These are phyloP conservation scores for Penicillium sp. DNA, from an alignment of 2,329 filamentous ascomycete species.

Conservation along the genomic window DNA sequence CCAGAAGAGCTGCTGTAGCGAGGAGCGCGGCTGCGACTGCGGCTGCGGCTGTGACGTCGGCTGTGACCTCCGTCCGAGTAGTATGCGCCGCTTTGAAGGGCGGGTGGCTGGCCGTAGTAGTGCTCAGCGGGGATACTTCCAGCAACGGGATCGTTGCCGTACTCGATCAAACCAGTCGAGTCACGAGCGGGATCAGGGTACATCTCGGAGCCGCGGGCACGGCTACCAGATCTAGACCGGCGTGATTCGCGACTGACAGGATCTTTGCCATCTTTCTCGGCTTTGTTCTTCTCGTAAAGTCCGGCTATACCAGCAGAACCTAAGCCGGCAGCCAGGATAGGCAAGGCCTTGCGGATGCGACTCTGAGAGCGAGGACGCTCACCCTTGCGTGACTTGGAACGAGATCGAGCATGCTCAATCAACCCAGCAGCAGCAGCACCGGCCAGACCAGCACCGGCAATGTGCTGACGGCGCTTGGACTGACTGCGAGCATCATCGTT, in stretches of 20 bases:
- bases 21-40: slow-evolving; percentile 40
- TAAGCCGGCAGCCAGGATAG: slow-evolving; percentile 60
- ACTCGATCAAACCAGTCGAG: slow-evolving; percentile 59
- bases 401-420: slow-evolving; percentile 57
- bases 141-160: slow-evolving; percentile 62
- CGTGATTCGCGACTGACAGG: slow-evolving; percentile 36
- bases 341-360: slow-evolving; percentile 55
- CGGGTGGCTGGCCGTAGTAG: slow-evolving; percentile 44
- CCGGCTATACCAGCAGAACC: slow-evolving; percentile 61
- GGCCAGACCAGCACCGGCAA: slow-evolving; percentile 61
- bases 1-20: slow-evolving; percentile 37
- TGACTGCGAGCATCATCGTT: slow-evolving; percentile 34
- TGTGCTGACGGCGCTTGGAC: slow-evolving; percentile 56
- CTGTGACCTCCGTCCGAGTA: slow-evolving; percentile 43
- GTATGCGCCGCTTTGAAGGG: slow-evolving; percentile 36
- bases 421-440: slow-evolving; percentile 63
- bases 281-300: slow-evolving; percentile 62
- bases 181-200: slow-evolving; percentile 42
- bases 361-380: slow-evolving; percentile 54
- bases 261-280: slow-evolving; percentile 55
- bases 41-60: slow-evolving; percentile 49
- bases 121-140: slow-evolving; percentile 51
- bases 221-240: slow-evolving; percentile 49
- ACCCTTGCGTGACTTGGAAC: slow-evolving; percentile 54
- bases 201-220: slow-evolving; percentile 37